Percentiles rank a stretch among this genome's conserved stretches.
phyloP scores from a whole-genome alignment of 2,329 filamentous ascomycete genomes.

The Aureobasidium sp. region DNA sequence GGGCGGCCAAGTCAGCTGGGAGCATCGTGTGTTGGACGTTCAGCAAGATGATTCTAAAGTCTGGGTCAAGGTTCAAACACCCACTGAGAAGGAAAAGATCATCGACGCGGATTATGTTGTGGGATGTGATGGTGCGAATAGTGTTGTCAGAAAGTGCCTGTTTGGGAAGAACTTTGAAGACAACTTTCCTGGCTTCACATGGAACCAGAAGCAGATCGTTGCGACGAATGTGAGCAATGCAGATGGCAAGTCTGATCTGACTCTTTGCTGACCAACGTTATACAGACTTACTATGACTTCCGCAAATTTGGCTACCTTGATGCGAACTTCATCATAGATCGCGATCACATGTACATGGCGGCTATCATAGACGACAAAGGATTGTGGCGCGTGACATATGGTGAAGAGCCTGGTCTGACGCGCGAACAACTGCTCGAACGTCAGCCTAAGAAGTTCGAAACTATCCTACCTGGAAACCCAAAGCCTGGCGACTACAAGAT shows the following conservation, averaged over 20 bases:
- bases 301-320: conserved; percentile 40
- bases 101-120: conserved; percentile 27
- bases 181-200: conserved; percentile 29
- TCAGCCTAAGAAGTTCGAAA: conserved; percentile 30
- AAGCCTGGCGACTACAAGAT: conserved; percentile 36
- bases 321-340: conserved; percentile 46
- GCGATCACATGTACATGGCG: conserved; percentile 35
- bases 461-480: conserved; percentile 29
- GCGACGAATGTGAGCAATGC: conserved; percentile 23
- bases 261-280: not conserved
- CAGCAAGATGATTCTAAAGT: conserved; percentile 32
- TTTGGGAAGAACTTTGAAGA: conserved; percentile 31
- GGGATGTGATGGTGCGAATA: conserved; percentile 29
- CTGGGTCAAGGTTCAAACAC: conserved; percentile 31
- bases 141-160: conserved; percentile 26
- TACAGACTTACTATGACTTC: conserved; percentile 37
- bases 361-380: conserved; percentile 33
- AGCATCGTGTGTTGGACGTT: conserved; percentile 30
- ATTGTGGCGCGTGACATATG: conserved; percentile 47
- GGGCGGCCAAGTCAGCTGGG: conserved; percentile 29
- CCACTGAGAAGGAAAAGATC: conserved; percentile 23
- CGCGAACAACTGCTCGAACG: conserved; percentile 28
- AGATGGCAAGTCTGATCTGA: not conserved
- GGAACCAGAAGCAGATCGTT: conserved; percentile 26
- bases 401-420: conserved; percentile 36